Base-by-base conservation (phyloP, 2,329 filamentous ascomycete genomes). In the Periconia digitata region DNA sequence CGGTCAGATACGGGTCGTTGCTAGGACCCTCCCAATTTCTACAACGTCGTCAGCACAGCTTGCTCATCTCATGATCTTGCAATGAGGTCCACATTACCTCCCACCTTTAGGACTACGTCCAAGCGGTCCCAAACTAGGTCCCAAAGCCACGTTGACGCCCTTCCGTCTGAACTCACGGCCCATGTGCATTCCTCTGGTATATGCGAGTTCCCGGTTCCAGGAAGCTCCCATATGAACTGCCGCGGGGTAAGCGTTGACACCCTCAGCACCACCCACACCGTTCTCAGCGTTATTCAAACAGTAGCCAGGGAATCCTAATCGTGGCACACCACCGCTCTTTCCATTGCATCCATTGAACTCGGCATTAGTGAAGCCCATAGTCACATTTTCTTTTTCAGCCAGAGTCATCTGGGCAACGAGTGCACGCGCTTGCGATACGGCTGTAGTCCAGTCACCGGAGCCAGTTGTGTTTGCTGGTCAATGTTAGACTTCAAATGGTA, bases 21-120 rank as follows among this genome's bases (percentile, higher is more conserved):
- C 27, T 32, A 12, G 27, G 27, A 12, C 5, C 27, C n/a, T 32
- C 27, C 27, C 23, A 37, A n/a, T 41, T 41, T 21, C 39, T 22
- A n/a, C 17, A 39, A 20, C 85, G 60, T 90, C 87, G 1, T 79
- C 70, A 2, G 85, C 85, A 57, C 89, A 88, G 0, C 82, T 81
- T 63, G 90, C 86, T 85, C 85, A 90, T 60, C 81, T 86, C 17
- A n/a, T 86, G 80, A 17, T 86, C 86, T 13, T 84, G 85, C 29
- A 82, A 78, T 0, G 86, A 85, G 60, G 88, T 86, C 10, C 85
- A 79, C 1, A n/a, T 15, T 32, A 32, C 27, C 27, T 32, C 8
- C 27, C 87, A 8, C 85, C 87, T 42, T 83, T 77, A 1, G 86
- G 86, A 60, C 89, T 85, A 8, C 86, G 79, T 2, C 87, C 87